Conservation (phyloP, 1,284 basidiomycete genomes). For the Fomes fomentarius region DNA sequence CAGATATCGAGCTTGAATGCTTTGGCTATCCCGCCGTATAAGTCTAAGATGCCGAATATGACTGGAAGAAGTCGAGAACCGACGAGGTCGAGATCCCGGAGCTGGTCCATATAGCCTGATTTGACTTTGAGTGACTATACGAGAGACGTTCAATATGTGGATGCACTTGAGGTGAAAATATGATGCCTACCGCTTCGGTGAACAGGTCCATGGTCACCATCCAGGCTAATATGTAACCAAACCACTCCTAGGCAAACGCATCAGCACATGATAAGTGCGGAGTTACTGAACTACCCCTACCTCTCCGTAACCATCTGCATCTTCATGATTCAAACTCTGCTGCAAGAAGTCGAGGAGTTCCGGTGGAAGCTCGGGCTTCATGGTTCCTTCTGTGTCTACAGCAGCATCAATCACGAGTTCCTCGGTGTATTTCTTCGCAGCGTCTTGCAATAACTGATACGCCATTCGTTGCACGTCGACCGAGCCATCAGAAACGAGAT, state of each 20-base stretch:
- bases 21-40: constrained; percentile 61
- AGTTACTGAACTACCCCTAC: constrained; percentile 25
- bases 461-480: constrained; percentile 70
- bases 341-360: constrained; percentile 73
- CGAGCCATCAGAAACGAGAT: constrained; percentile 71
- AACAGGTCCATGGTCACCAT: constrained; percentile 91
- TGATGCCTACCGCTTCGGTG: constrained; percentile 79
- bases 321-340: constrained; percentile 44
- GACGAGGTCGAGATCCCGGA: constrained; percentile 75
- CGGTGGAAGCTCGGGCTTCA: constrained; percentile 59
- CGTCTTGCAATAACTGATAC: constrained; percentile 65
- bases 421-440: constrained; percentile 73
- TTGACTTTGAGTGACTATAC: constrained; percentile 81
- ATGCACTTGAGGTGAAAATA: background rate
- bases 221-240: constrained; percentile 86
- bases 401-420: constrained; percentile 85
- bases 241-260: constrained; percentile 41
- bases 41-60: constrained; percentile 69
- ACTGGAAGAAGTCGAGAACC: constrained; percentile 72
- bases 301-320: constrained; percentile 42
- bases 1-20: constrained; percentile 82
- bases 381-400: constrained; percentile 60
- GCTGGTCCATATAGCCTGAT: constrained; percentile 82
- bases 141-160: constrained; percentile 10
- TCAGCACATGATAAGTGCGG: constrained; percentile 2